phyloP scores from a whole-genome alignment of 495 filamentous ascomycete species.

The Aspergillus olivimuriae region DNA sequence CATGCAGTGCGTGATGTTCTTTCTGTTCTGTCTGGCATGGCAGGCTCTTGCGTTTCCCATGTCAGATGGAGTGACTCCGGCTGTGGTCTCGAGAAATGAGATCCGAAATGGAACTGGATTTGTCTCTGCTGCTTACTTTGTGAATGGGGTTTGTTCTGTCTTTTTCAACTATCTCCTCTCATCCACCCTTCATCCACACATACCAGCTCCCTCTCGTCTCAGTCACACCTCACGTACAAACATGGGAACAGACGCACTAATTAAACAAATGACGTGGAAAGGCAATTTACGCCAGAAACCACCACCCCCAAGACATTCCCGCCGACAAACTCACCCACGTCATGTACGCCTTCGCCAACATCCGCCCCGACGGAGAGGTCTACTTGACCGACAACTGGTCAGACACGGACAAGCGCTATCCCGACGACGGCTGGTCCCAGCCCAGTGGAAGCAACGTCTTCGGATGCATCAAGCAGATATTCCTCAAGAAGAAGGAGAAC shows the following conservation, averaged over 20 bases:
- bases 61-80: not conserved
- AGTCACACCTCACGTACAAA: too few relatives aligned
- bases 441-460: conserved; percentile 66
- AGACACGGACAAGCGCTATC: conserved; percentile 70
- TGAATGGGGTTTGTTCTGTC: conserved; percentile 56
- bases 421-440: conserved; percentile 69
- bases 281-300: conserved; percentile 37
- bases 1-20: too few relatives aligned
- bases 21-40: too few relatives aligned
- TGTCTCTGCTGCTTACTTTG: conserved; percentile 74
- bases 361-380: conserved; percentile 59
- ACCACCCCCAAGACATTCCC: conserved; percentile 69
- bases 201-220: too few relatives aligned
- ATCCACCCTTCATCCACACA: too few relatives aligned
- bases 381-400: conserved; percentile 77
- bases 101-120: conserved; percentile 32
- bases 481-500: conserved; percentile 71
- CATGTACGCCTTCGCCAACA: conserved; percentile 78
- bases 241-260: too few relatives aligned
- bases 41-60: not conserved
- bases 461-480: conserved; percentile 82
- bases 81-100: not conserved
- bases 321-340: conserved; percentile 73
- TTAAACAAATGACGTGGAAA: not conserved
- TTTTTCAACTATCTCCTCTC: not conserved